Base-by-base conservation (phyloP, 75 land plant species). In the Larix kaempferi region DNA sequence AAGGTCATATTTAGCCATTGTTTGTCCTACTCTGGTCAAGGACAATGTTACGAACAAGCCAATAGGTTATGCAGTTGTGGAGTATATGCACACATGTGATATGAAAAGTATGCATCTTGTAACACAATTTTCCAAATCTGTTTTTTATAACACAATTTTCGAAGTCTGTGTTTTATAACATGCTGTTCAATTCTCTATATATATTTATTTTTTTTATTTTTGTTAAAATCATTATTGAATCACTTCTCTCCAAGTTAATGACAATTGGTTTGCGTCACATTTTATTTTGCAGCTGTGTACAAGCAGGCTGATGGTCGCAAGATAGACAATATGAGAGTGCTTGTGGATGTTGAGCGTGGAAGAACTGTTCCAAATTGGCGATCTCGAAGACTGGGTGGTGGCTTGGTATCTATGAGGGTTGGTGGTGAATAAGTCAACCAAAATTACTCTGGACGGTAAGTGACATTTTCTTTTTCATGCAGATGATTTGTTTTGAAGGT, bases 251-350 rank as follows among this genome's bases (percentile, higher is more conserved):
- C n/a, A 22, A 62, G 27, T 62, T 17, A 17, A 7, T 62, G 65
- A 62, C 0, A 7, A 62, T 15, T 3, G 15, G 7, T 26, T 16
- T 16, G 16, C 15, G 57, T 12, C 55, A 55, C 6, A 2, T 62
- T 80, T 27, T 39, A 25, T 67, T 26, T 19, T 74, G 72, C 90
- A 96, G 99, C 92, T 92, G 99, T 97, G 56, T 96, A 96, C 76
- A 96, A 96, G 73, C 99, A 96, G 83, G 99, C 97, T 76, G 99
- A 96, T 86, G 97, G 99, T 26, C 84, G 93, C 67, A 96, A 96
- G 82, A 81, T 96, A 74, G 99, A 96, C 82, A 90, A 90, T 59
- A 86, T 91, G 81, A 87, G 99, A 78, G 94, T 96, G 15, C n/a
- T n/a, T n/a, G n/a, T n/a, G n/a, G n/a, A n/a, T n/a, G n/a, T n/a